Evolutionary conservation across 1,284 basidiomycete species (phyloP), one percentile per base, ranked within the genome.

Genomic region (Chiua sp.): DNA sequence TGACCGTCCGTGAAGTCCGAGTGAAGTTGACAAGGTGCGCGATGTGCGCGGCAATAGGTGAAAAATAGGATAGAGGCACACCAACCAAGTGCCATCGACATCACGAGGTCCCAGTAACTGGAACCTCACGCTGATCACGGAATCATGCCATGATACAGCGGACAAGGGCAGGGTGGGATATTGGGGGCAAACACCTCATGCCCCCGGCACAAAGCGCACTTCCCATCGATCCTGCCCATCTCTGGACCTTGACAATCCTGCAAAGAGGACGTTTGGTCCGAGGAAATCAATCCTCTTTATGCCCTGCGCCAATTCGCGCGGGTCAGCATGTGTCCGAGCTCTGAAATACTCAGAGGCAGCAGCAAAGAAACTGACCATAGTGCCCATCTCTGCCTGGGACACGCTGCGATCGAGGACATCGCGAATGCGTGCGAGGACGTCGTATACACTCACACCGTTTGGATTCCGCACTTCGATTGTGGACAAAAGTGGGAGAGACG

Each of bases 211-310:
- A 35, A 73, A 66, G 52, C 57, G 60, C 20, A 70, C 65, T 44
- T 70, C 72, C 73, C 74, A 73, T 32, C 64, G 56, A 46, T 68
- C 64, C 30, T 26, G 62, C 12, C 70, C 73, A 15, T 74, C 66
- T 33, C 51, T 57, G 37, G 67, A 60, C 55, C 59, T 62, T 33
- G 63, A 62, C 28, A 73, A 30, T 3, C 72, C 72, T 13, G 60
- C 70, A 37, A 76, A 73, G 39, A 61, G 62, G 51, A 72, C 54
- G 42, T 75, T 74, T 2, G 59, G 72, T 48, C 74, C 74, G 56
- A 73, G 73, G 63, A 75, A 71, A 62, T 73, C 72, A 46, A 73
- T 57, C 64, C 73, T 64, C 67, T 75, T 75, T 39, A 73, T 56
- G 8, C 72, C 72, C 64, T 76, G 72, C 63, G 63, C 70, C 65